A percentile compares a stretch with the other conserved stretches of the same genome.
Conservation (phyloP, 2,329 filamentous ascomycete genomes). For the Pseudohalonectria lignicola region DNA sequence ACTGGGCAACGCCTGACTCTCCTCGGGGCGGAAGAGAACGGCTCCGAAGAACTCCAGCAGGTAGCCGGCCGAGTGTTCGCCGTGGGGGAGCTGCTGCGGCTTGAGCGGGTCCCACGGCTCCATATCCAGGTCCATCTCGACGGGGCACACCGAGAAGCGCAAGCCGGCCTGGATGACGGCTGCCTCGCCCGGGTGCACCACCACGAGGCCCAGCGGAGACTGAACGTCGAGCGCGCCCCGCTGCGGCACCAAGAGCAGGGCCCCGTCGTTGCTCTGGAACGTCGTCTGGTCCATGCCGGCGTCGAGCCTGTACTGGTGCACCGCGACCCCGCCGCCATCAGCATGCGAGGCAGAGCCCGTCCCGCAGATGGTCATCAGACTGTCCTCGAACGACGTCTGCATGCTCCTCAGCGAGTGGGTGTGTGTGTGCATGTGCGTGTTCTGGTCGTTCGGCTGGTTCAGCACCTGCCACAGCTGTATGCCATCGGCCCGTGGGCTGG, state of each 20-base stretch:
- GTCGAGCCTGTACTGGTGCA: constrained; percentile 36
- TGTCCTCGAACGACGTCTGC: constrained; percentile 14
- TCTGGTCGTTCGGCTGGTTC: too few species aligned
- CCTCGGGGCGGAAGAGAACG: constrained; percentile 52
- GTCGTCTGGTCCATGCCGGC: constrained; percentile 32
- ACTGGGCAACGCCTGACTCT: constrained; percentile 54
- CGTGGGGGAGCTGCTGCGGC: neutral
- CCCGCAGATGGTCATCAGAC: constrained; percentile 36
- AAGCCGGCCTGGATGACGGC: constrained; percentile 55
- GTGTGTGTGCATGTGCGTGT: too few species aligned
- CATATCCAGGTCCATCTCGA: too few species aligned
- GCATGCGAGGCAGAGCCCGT: constrained; percentile 35
- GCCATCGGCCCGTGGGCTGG: too few species aligned
- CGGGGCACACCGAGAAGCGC: constrained; percentile 48
- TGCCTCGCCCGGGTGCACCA: constrained; percentile 56
- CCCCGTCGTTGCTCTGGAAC: constrained; percentile 50
- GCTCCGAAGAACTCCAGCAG: constrained; percentile 56
- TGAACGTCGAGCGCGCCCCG: constrained; percentile 55
- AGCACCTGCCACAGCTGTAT: too few species aligned
- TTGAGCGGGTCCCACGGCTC: too few species aligned
- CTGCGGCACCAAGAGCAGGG: constrained; percentile 55
- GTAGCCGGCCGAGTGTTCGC: constrained; percentile 36
- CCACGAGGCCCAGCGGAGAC: constrained; percentile 48
- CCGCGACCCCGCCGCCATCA: constrained; percentile 33
- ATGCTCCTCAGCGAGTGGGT: too few species aligned